Percentiles rank a stretch among this genome's conserved stretches.
phyloP scores from a whole-genome alignment of 768 basidiomycete species.

The Lentinula sp. region DNA sequence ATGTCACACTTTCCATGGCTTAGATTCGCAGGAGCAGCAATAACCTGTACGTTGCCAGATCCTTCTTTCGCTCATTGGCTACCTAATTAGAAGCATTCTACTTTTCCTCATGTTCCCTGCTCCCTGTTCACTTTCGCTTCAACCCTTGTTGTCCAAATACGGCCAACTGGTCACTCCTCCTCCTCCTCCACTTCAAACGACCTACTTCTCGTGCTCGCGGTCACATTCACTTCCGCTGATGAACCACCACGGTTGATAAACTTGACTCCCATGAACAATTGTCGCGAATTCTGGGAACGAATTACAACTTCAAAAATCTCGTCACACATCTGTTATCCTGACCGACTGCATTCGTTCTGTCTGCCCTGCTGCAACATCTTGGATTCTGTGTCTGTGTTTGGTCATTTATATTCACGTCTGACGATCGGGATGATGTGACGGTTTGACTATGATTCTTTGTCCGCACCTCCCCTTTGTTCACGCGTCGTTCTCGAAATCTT shows the following conservation, averaged over 20 bases:
- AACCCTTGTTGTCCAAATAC: neutral
- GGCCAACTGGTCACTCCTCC: no score
- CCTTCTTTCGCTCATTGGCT: neutral
- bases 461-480: neutral
- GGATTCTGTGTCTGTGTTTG: neutral
- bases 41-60: conserved; percentile 35
- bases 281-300: no score
- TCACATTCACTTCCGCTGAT: no score
- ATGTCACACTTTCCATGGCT: conserved; percentile 57
- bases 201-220: no score
- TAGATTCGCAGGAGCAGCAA: conserved; percentile 39
- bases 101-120: neutral
- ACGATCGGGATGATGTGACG: neutral
- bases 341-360: neutral
- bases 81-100: neutral
- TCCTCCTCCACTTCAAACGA: no score
- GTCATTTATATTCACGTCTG: neutral
- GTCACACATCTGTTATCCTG: neutral
- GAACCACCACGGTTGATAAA: no score
- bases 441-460: neutral
- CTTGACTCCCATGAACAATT: no score
- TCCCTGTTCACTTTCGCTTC: neutral
- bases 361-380: neutral
- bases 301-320: no score
- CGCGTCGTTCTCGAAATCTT: neutral